Conservation (phyloP, 2,329 filamentous ascomycete species). For the Aspergillus sp. region DNA sequence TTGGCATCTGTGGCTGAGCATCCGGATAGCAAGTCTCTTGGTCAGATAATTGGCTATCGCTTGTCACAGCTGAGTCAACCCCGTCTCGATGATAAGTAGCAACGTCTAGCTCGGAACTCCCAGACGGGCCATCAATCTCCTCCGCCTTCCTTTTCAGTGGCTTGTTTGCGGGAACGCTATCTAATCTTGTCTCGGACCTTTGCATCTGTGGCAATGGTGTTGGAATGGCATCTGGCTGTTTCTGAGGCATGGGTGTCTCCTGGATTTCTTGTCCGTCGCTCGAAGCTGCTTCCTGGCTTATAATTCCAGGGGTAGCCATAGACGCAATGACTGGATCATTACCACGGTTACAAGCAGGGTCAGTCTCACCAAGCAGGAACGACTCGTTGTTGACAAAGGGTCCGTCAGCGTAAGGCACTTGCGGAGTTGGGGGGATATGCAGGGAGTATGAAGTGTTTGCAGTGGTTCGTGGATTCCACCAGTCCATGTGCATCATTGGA, state of each 20-base stretch:
- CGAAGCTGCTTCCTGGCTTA: not conserved
- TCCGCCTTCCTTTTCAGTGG: conserved; percentile 34
- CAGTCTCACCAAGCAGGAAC: not conserved
- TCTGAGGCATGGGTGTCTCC: not conserved
- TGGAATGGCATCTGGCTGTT: not conserved
- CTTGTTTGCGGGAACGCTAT: not conserved
- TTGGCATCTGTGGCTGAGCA: conserved; percentile 26
- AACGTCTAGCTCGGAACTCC: not conserved
- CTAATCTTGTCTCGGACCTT: not conserved
- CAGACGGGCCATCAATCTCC: conserved; percentile 26
- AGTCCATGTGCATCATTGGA: not conserved
- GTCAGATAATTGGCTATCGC: not conserved
- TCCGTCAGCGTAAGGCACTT: conserved; percentile 24
- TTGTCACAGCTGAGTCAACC: not conserved
- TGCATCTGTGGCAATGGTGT: not conserved
- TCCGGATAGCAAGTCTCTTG: conserved; percentile 22
- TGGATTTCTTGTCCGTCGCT: not conserved
- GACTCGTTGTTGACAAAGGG: conserved; percentile 19
- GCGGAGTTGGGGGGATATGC: not conserved
- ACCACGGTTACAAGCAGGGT: not conserved
- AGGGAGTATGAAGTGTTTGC: not conserved
- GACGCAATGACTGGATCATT: not conserved
- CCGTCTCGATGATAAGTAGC: not conserved
- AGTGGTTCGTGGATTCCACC: not conserved
- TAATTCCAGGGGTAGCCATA: not conserved